These are phyloP conservation scores for Ampelocalamus luodianensis DNA, from an alignment of 176 grass and related monocot genomes.

Conservation along the genomic window DNA sequence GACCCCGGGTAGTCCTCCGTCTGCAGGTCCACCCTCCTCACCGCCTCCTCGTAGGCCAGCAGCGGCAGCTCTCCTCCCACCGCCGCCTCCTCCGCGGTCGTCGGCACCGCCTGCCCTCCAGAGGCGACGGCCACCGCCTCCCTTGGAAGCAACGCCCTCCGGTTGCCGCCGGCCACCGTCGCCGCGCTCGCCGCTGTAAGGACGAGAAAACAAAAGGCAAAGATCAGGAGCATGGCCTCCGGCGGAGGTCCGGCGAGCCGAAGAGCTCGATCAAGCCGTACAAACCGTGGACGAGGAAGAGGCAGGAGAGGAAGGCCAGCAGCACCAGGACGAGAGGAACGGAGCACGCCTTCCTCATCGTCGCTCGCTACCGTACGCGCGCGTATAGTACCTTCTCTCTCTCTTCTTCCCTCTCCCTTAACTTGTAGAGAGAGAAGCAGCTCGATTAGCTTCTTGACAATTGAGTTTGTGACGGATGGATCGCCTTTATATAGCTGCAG, in stretches of 20 bases:
- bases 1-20: conserved; percentile 74
- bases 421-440: too few species aligned
- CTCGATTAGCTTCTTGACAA: too few species aligned
- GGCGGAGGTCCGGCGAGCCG: conserved; percentile 52
- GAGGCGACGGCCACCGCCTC: not conserved
- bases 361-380: not conserved
- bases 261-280: conserved; percentile 53
- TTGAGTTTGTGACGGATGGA: not conserved
- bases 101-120: not conserved
- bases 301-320: conserved; percentile 53
- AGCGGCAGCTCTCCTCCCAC: not conserved
- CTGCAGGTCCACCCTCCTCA: conserved; percentile 61
- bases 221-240: conserved; percentile 51
- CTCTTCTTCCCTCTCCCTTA: too few species aligned
- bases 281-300: conserved; percentile 52
- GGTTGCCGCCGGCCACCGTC: conserved; percentile 32
- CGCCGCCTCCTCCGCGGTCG: not conserved
- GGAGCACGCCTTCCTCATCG: conserved; percentile 45
- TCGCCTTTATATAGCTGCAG: conserved; percentile 39
- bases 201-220: conserved; percentile 53
- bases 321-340: conserved; percentile 48
- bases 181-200: conserved; percentile 30
- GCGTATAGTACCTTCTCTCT: not conserved
- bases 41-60: conserved; percentile 23
- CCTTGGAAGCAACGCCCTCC: conserved; percentile 39